These are phyloP conservation scores for Anisogramma anomala DNA, from an alignment of 2,329 filamentous ascomycete genomes.

Conservation along the genomic window DNA sequence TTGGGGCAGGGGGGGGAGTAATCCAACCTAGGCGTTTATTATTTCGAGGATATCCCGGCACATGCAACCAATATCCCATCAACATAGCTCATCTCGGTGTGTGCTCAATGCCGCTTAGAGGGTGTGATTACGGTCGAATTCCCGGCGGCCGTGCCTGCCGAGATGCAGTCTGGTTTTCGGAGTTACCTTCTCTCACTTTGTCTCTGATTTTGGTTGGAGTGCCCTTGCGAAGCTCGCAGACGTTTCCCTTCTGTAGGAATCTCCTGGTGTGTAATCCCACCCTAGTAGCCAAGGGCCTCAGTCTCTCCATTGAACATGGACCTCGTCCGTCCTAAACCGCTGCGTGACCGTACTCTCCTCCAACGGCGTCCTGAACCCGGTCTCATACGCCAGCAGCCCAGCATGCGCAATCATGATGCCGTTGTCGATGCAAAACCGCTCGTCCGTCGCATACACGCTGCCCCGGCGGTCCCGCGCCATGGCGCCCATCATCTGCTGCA, in stretches of 20 bases:
- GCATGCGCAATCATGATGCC: constrained; percentile 99
- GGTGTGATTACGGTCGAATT: no score
- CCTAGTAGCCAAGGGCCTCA: constrained; percentile 19
- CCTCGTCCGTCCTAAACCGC: constrained; percentile 71
- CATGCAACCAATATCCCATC: constrained; percentile 1
- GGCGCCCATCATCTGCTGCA: constrained; percentile 96
- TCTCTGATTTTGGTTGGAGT: no score
- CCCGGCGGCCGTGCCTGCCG: not conserved
- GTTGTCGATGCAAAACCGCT: constrained; percentile 97
- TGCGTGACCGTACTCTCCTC: constrained; percentile 79
- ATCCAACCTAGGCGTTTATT: not conserved
- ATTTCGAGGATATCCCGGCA: constrained; percentile 14
- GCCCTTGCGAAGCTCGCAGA: no score
- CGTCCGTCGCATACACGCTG: constrained; percentile 87
- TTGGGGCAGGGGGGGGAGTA: not conserved
- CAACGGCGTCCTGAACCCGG: constrained; percentile 64
- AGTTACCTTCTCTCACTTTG: no score
- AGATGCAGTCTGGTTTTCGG: not conserved
- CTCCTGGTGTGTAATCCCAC: no score
- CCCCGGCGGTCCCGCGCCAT: constrained; percentile 87
- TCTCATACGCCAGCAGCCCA: constrained; percentile 72
- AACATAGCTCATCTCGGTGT: not conserved
- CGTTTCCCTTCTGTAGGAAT: no score
- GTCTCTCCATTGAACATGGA: constrained; percentile 68
- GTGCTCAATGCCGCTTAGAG: not conserved